Conservation (phyloP, 805 yeast genomes). For the Torulaspora gathmanii region DNA sequence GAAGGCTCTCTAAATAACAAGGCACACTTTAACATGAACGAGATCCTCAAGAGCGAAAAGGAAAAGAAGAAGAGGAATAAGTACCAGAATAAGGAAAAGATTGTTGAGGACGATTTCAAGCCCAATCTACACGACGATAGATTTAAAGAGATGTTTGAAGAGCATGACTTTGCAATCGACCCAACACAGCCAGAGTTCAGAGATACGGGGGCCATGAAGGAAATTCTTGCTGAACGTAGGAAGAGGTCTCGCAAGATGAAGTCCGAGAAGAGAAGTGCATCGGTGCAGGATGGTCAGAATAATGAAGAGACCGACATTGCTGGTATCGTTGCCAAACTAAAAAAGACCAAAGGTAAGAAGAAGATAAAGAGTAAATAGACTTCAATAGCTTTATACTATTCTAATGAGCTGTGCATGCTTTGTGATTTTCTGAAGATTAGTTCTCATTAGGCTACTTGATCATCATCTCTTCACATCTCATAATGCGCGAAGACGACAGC, state of each 20-base stretch:
- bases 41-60: conserved; percentile 69
- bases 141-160: conserved; percentile 76
- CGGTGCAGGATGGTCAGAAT: conserved; percentile 5
- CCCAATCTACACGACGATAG: conserved; percentile 79
- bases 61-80: conserved; percentile 47
- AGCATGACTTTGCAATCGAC: conserved; percentile 89
- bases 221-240: conserved; percentile 70
- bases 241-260: conserved; percentile 41
- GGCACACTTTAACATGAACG: conserved; percentile 77
- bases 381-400: background rate
- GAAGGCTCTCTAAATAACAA: conserved; percentile 36
- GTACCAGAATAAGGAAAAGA: conserved; percentile 44
- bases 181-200: conserved; percentile 89
- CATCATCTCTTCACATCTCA: background rate
- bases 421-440: background rate
- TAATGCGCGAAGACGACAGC: background rate
- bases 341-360: conserved; percentile 37
- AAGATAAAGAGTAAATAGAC: conserved; percentile 7
- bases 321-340: conserved; percentile 47
- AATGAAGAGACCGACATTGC: conserved; percentile 17
- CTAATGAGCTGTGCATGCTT: background rate
- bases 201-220: conserved; percentile 80
- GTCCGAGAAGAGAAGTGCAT: conserved; percentile 19
- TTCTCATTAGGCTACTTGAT: background rate
- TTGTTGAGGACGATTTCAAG: conserved; percentile 52